Conservation (phyloP, 2,329 filamentous ascomycete genomes). For the Talaromyces sp. region DNA sequence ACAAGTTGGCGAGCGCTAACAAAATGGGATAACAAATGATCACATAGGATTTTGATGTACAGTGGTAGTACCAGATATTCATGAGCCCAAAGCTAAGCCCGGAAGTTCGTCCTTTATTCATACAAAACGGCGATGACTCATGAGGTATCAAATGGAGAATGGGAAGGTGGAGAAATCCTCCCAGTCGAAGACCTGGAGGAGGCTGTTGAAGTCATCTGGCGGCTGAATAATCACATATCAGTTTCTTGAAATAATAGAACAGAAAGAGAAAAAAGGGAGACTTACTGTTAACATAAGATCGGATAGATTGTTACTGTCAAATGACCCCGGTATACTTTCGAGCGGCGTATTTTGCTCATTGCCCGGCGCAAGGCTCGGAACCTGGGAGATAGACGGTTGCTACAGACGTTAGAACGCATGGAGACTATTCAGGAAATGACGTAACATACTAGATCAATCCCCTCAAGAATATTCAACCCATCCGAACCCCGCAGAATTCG, state of each 20-base stretch:
- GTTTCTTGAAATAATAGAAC: not conserved
- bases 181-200: constrained; percentile 20
- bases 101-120: not conserved
- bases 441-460: constrained; percentile 14
- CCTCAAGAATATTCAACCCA: not conserved
- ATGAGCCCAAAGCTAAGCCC: not conserved
- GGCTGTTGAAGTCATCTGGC: constrained; percentile 18
- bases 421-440: not conserved
- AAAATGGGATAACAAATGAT: not conserved
- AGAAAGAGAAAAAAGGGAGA: not conserved
- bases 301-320: constrained; percentile 15
- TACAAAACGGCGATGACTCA: not conserved
- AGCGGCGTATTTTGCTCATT: constrained; percentile 6
- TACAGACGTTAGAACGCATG: not conserved
- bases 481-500: constrained; percentile 33
- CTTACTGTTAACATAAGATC: constrained; percentile 18
- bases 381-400: constrained; percentile 7
- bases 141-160: constrained; percentile 4
- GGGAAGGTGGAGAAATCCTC: constrained; percentile 18
- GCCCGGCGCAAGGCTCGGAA: constrained; percentile 5
- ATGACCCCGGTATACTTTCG: constrained; percentile 10
- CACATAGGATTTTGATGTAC: not conserved
- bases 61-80: not conserved
- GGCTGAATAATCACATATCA: constrained; percentile 14
- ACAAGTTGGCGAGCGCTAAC: not conserved